Evolutionary conservation across 148 eudicot species (phyloP).

Genomic region (Persicaria maculosa): DNA sequence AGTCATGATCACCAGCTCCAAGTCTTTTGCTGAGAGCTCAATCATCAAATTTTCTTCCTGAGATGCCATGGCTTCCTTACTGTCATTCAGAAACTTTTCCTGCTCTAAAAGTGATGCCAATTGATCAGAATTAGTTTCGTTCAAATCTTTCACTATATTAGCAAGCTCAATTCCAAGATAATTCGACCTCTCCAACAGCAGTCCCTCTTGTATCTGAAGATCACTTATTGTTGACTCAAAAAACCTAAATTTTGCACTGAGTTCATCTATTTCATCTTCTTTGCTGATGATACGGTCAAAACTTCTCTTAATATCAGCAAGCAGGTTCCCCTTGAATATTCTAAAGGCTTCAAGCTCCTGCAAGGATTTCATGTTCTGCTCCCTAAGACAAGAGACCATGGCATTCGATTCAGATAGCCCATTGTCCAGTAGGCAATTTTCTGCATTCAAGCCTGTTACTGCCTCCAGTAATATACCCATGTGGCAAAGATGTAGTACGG

Average conservation of each 20-base stretch:
- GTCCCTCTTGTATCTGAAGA: slow-evolving; percentile 65
- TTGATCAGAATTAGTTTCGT: slow-evolving; percentile 34
- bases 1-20: slow-evolving; percentile 49
- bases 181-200: slow-evolving; percentile 61
- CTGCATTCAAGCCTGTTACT: slow-evolving; percentile 54
- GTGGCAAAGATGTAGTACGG: slow-evolving; percentile 67
- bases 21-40: slow-evolving; percentile 58
- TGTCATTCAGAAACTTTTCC: slow-evolving; percentile 40
- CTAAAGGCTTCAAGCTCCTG: slow-evolving; percentile 59
- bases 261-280: slow-evolving; percentile 48
- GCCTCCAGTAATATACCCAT: slow-evolving; percentile 65
- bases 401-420: slow-evolving; percentile 60
- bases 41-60: slow-evolving; percentile 41
- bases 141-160: slow-evolving; percentile 44
- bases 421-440: slow-evolving; percentile 56
- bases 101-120: slow-evolving; percentile 37
- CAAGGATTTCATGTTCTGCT: slow-evolving; percentile 44
- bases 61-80: slow-evolving; percentile 29
- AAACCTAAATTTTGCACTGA: slow-evolving; percentile 38
- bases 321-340: slow-evolving; percentile 42
- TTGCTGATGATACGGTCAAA: slow-evolving; percentile 50
- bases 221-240: slow-evolving; percentile 49
- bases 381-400: slow-evolving; percentile 45
- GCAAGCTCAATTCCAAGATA: slow-evolving; percentile 57
- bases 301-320: slow-evolving; percentile 55